A percentile compares a stretch with the other conserved stretches of the same genome.
phyloP scores from a whole-genome alignment of 345 rosid species.

The Lepidium didymum region DNA sequence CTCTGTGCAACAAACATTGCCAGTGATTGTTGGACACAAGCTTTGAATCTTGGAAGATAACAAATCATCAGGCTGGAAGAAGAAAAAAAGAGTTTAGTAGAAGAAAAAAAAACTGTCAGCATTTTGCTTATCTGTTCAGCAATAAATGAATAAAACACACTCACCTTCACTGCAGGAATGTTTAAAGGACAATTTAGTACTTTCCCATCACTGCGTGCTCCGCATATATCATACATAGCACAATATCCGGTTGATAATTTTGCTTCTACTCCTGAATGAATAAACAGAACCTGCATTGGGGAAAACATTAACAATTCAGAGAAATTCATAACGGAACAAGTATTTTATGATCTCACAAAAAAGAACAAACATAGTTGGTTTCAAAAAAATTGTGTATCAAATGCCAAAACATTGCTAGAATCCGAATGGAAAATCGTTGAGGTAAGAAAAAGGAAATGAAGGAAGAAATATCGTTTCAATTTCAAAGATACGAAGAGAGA shows the following conservation, averaged over 20 bases:
- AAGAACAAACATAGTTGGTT: neutral
- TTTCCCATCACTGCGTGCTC: constrained; percentile 69
- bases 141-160: neutral
- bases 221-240: constrained; percentile 92
- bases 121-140: neutral
- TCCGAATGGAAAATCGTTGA: neutral
- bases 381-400: no score
- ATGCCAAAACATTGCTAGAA: neutral
- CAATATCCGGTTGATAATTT: constrained; percentile 65
- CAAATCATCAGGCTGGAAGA: constrained; percentile 72
- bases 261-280: constrained; percentile 26
- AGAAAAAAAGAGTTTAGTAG: neutral
- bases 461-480: neutral
- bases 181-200: constrained; percentile 68
- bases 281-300: constrained; percentile 23
- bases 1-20: constrained; percentile 91
- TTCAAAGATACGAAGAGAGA: neutral
- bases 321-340: neutral
- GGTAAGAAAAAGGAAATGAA: neutral
- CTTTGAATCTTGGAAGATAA: constrained; percentile 87
- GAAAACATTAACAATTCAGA: neutral
- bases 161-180: constrained; percentile 69
- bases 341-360: neutral
- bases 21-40: constrained; percentile 90
- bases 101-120: neutral